Evolutionary conservation across 306 rosid species (phyloP).

Genomic region (Aeschynomene evenia): DNA sequence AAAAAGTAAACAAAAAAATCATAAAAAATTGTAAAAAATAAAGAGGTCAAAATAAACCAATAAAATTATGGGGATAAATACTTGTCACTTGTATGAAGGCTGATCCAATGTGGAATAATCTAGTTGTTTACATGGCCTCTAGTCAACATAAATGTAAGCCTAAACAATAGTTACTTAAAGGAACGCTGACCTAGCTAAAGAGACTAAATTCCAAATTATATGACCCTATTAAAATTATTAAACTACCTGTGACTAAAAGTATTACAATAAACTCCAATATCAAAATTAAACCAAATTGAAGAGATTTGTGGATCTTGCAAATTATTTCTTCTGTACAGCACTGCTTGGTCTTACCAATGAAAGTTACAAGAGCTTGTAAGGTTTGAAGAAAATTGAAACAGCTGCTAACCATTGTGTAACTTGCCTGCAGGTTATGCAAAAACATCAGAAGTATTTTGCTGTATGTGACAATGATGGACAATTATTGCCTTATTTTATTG

Average conservation of each 20-base stretch:
- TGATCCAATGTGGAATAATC: too few species aligned
- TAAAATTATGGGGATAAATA: too few species aligned
- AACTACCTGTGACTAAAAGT: neutral
- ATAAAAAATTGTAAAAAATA: too few species aligned
- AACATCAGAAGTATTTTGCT: slow-evolving; percentile 92
- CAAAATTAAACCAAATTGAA: slow-evolving; percentile 5
- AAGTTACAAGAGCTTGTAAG: slow-evolving; percentile 11
- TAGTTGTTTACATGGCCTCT: neutral
- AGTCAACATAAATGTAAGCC: neutral
- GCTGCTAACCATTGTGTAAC: slow-evolving; percentile 13
- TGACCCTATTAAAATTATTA: neutral
- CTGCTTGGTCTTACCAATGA: neutral
- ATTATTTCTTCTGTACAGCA: neutral
- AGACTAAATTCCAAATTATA: neutral
- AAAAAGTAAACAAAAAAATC: too few species aligned
- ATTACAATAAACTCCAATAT: neutral
- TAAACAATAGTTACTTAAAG: neutral
- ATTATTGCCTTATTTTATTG: slow-evolving; percentile 81
- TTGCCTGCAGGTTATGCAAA: slow-evolving; percentile 89
- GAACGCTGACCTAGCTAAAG: neutral
- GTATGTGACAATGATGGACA: slow-evolving; percentile 57
- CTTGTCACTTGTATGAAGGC: too few species aligned
- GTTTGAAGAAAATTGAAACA: slow-evolving; percentile 15
- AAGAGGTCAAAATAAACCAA: too few species aligned
- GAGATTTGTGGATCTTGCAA: neutral